phyloP scores from a whole-genome alignment of 768 basidiomycete genomes.

The Auricularia cornea region DNA sequence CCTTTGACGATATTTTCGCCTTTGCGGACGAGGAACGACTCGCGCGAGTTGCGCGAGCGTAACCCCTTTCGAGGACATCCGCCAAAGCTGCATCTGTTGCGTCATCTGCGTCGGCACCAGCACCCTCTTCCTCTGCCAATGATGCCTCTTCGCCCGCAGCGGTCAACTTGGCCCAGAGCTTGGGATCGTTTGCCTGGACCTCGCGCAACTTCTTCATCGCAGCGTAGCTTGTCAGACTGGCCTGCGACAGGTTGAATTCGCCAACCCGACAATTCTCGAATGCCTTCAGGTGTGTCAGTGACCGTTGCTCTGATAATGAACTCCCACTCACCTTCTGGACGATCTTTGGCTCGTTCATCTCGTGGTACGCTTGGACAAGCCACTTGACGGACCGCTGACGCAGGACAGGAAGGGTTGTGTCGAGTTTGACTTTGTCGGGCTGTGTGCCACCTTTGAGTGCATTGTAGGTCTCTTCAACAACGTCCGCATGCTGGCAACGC shows the following conservation, averaged over 20 bases:
- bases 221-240: conserved; percentile 13
- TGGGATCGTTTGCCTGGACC: neutral
- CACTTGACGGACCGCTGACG: conserved; percentile 20
- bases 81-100: neutral
- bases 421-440: conserved; percentile 11
- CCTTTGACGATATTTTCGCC: too few species aligned
- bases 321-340: conserved; percentile 10
- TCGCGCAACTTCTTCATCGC: neutral
- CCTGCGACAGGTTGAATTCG: conserved; percentile 22
- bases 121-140: neutral
- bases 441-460: conserved; percentile 16
- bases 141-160: neutral
- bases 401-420: conserved; percentile 15
- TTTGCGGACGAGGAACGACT: too few species aligned
- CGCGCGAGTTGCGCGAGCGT: too few species aligned
- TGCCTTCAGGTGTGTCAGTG: too few species aligned
- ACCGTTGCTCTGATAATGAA: too few species aligned
- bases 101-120: too few species aligned
- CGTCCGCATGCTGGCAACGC: conserved; percentile 24
- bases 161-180: neutral
- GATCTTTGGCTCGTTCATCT: conserved; percentile 20
- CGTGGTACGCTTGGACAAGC: conserved; percentile 26
- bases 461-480: conserved; percentile 22
- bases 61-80: too few species aligned
- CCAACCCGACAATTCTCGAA: conserved; percentile 18